Conservation (phyloP, 2,329 filamentous ascomycete species). For the Fusarium ambrosium region DNA sequence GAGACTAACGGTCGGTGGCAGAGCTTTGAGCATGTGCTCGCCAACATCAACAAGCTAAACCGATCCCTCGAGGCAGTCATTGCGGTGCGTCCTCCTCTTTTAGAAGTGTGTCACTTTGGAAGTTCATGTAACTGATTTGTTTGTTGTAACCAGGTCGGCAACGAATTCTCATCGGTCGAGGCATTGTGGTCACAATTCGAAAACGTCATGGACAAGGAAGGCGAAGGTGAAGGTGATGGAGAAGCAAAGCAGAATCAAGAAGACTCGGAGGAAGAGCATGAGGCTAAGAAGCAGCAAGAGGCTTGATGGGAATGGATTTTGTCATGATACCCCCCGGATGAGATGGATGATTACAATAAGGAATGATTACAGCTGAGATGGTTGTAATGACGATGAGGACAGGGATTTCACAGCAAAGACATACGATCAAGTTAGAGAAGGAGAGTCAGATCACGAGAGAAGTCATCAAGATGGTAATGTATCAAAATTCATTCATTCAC, state of each 20-base stretch:
- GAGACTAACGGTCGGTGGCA: conserved; percentile 45
- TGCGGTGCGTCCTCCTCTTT: conserved; percentile 71
- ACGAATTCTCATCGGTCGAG: conserved; percentile 97
- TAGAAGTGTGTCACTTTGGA: background rate
- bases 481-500: background rate
- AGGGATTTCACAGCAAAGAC: background rate
- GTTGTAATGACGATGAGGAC: background rate
- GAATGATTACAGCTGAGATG: background rate
- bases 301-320: conserved; percentile 14
- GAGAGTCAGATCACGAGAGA: background rate
- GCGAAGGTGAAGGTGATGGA: conserved; percentile 55
- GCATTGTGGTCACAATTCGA: conserved; percentile 98
- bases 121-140: background rate
- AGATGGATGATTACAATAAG: conserved; percentile 7
- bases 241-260: conserved; percentile 37
- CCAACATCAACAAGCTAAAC: conserved; percentile 96
- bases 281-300: conserved; percentile 30
- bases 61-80: conserved; percentile 92
- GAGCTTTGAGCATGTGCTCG: conserved; percentile 90
- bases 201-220: conserved; percentile 88
- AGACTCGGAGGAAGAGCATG: conserved; percentile 14
- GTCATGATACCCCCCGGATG: conserved; percentile 41
- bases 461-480: background rate
- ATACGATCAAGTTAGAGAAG: background rate
- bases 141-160: conserved; percentile 75